Percentiles rank a stretch among this genome's conserved stretches.
phyloP scores from a whole-genome alignment of 2,329 filamentous ascomycete genomes.

The Pochonia chlamydosporia region DNA sequence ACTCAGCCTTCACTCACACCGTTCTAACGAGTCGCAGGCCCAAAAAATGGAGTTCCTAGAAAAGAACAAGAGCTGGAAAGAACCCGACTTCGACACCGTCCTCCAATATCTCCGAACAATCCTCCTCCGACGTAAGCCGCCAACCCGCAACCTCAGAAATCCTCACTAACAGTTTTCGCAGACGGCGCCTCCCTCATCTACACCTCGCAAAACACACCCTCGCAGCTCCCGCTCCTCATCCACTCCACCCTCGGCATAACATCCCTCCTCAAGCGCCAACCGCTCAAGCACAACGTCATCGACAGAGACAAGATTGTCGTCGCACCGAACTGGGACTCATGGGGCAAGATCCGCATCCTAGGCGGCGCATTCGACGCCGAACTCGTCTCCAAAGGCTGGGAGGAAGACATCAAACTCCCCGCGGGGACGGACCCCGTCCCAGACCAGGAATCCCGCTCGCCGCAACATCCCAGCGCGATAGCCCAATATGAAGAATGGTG shows the following conservation, averaged over 20 bases:
- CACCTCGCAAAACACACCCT: constrained; percentile 69
- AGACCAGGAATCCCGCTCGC: constrained; percentile 11
- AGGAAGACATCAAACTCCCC: constrained; percentile 66
- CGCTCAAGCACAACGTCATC: constrained; percentile 84
- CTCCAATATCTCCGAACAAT: constrained; percentile 88
- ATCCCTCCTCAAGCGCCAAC: constrained; percentile 71
- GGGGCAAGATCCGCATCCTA: constrained; percentile 92
- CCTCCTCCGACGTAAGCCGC: constrained; percentile 71
- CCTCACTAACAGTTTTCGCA: constrained; percentile 30
- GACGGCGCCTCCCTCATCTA: constrained; percentile 83
- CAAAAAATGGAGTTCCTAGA: constrained; percentile 89
- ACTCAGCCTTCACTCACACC: background rate
- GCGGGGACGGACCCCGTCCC: constrained; percentile 18
- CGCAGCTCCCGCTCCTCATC: constrained; percentile 71
- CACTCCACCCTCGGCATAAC: constrained; percentile 84
- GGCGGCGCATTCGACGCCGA: constrained; percentile 92
- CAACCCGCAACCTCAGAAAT: constrained; percentile 1
- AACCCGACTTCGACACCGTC: constrained; percentile 94
- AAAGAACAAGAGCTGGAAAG: constrained; percentile 86
- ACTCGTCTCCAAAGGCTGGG: constrained; percentile 77
- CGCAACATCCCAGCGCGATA: constrained; percentile 47
- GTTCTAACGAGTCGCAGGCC: constrained; percentile 43
- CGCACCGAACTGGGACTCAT: constrained; percentile 96
- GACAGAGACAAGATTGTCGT: constrained; percentile 92
- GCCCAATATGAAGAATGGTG: constrained; percentile 74